Percentiles rank a stretch among this genome's conserved stretches.
Evolutionary conservation across 1,284 basidiomycete species (phyloP).

Genomic region (Tetrapyrgos nigripes): DNA sequence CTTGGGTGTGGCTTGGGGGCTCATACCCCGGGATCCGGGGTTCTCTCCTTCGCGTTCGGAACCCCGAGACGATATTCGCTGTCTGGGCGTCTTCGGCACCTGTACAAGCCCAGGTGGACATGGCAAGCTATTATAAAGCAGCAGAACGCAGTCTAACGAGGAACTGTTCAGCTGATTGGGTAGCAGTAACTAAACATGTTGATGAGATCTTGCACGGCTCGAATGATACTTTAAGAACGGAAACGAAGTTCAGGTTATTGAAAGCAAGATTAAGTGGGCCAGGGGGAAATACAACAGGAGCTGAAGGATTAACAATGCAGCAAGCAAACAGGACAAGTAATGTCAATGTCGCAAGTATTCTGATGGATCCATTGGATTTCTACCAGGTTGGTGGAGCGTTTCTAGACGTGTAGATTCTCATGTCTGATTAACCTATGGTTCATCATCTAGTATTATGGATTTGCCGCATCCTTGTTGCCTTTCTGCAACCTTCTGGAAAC

Average conservation of each 20-base stretch:
- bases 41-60: constrained; percentile 49
- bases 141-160: constrained; percentile 55
- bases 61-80: constrained; percentile 52
- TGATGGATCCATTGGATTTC: constrained; percentile 56
- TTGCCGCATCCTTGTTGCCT: constrained; percentile 48
- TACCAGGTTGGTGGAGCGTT: constrained; percentile 41
- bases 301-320: constrained; percentile 38
- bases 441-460: constrained; percentile 50
- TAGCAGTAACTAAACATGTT: constrained; percentile 50
- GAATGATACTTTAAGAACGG: constrained; percentile 37
- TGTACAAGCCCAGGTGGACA: constrained; percentile 56
- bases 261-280: constrained; percentile 49
- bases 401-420: too few species aligned
- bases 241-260: constrained; percentile 49
- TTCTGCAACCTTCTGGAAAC: constrained; percentile 57
- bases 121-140: constrained; percentile 56
- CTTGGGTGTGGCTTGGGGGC: constrained; percentile 56
- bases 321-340: constrained; percentile 43
- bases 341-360: constrained; percentile 45
- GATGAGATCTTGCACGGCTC: constrained; percentile 44
- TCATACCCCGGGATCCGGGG: constrained; percentile 54
- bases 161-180: constrained; percentile 62
- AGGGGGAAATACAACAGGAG: constrained; percentile 44
- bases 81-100: constrained; percentile 58
- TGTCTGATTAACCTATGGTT: too few species aligned